Conservation (phyloP, 345 rosid genomes). For the Citrus trifoliata region DNA sequence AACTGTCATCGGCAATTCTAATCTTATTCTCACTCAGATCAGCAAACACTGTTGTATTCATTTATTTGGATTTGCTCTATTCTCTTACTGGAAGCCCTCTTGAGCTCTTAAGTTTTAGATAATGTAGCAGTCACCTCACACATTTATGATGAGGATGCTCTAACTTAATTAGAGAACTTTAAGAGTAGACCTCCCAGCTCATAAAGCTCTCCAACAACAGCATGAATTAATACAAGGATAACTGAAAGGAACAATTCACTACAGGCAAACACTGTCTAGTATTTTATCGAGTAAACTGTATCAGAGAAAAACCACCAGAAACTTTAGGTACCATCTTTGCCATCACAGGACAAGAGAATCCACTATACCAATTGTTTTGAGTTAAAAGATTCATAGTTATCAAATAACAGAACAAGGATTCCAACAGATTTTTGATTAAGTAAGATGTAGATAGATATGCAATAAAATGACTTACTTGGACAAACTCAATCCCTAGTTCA, state of each 20-base stretch:
- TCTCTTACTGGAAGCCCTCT: not conserved
- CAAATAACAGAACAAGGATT: not conserved
- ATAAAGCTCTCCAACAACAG: not conserved
- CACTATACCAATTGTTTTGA: not conserved
- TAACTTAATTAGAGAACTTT: not conserved
- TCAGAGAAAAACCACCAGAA: not conserved
- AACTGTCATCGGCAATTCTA: not conserved
- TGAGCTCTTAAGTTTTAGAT: not conserved
- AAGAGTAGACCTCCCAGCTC: not conserved
- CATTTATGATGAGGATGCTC: not conserved
- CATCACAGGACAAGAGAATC: not conserved
- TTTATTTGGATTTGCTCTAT: not conserved
- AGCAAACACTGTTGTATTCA: not conserved
- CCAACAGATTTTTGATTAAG: not conserved
- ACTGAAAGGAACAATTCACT: not conserved
- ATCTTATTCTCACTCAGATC: not conserved
- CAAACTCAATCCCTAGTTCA: conserved; percentile 73
- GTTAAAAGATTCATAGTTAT: not conserved
- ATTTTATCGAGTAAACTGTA: not conserved
- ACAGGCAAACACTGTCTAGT: not conserved
- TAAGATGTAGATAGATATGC: not conserved
- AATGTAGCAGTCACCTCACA: not conserved
- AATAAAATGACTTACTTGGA: conserved; percentile 44
- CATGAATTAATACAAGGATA: not conserved
- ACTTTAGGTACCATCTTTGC: not conserved